A percentile compares a stretch with the other conserved stretches of the same genome.
These are phyloP conservation scores for Fusarium marasasianum DNA, from an alignment of 2,329 filamentous ascomycete species.

Conservation along the genomic window DNA sequence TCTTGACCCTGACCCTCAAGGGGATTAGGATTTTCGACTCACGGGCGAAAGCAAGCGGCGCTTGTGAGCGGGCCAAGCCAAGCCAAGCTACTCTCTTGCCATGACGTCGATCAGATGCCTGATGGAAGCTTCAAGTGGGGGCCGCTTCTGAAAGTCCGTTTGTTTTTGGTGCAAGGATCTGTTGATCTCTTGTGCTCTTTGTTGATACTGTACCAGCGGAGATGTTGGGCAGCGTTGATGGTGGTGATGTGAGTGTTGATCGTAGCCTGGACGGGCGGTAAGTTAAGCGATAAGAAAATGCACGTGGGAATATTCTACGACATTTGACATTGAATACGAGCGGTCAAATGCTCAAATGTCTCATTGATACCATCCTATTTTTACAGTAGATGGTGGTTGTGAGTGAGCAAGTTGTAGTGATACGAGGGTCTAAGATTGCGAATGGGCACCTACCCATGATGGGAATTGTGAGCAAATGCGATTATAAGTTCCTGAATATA, in stretches of 20 bases:
- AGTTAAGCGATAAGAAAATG: neutral
- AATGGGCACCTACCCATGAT: neutral
- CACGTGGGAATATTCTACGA: slow-evolving; percentile 21
- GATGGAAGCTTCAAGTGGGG: slow-evolving; percentile 27
- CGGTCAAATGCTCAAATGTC: neutral
- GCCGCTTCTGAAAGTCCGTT: slow-evolving; percentile 10
- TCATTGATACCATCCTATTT: neutral
- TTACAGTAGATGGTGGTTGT: neutral
- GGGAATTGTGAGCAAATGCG: slow-evolving; percentile 12
- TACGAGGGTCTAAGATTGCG: slow-evolving; percentile 13
- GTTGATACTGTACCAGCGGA: slow-evolving; percentile 5
- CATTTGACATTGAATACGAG: neutral
- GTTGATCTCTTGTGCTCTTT: neutral
- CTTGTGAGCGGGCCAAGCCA: slow-evolving; percentile 29
- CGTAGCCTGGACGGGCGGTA: slow-evolving; percentile 8
- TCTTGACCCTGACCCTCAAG: slow-evolving; percentile 8
- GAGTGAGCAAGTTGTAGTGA: neutral
- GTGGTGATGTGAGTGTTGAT: slow-evolving; percentile 23
- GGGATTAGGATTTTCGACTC: slow-evolving; percentile 15
- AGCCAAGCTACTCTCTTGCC: slow-evolving; percentile 12
- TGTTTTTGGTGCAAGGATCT: slow-evolving; percentile 20
- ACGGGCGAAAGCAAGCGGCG: slow-evolving; percentile 5
- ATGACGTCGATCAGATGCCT: slow-evolving; percentile 40
- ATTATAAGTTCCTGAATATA: slow-evolving; percentile 1
- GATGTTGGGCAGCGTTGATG: slow-evolving; percentile 7